Percentiles rank a stretch among this genome's conserved stretches.
Conservation (phyloP, 2,329 filamentous ascomycete genomes). For the Basipetospora chlamydospora region DNA sequence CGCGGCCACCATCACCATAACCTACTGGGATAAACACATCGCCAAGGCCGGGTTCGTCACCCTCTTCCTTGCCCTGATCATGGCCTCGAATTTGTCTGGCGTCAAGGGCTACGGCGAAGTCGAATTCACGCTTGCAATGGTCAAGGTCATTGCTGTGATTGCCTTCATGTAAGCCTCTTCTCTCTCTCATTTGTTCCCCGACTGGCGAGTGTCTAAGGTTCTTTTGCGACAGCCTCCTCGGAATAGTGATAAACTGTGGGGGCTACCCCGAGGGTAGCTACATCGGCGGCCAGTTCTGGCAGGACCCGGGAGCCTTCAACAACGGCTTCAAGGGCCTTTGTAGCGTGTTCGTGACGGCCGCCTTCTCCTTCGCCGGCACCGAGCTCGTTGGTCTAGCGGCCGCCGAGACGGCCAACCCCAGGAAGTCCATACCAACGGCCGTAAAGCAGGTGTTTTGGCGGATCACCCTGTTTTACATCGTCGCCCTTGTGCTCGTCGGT, state of each 20-base stretch:
- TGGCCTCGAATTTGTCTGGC: conserved; percentile 74
- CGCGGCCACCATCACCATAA: conserved; percentile 69
- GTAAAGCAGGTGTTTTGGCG: conserved; percentile 95
- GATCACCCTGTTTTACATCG: conserved; percentile 79
- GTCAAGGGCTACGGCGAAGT: conserved; percentile 82
- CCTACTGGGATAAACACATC: conserved; percentile 57
- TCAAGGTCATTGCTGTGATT: conserved; percentile 77
- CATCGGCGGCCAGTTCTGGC: conserved; percentile 68
- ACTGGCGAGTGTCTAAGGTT: conserved; percentile 7
- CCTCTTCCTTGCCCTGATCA: conserved; percentile 63
- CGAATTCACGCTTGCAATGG: conserved; percentile 72
- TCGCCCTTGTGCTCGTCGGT: conserved; percentile 67
- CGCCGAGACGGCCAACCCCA: conserved; percentile 64
- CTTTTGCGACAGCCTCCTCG: conserved; percentile 48
- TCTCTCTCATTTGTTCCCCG: not conserved
- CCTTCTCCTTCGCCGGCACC: conserved; percentile 63
- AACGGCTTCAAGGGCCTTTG: conserved; percentile 76
- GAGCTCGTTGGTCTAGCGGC: conserved; percentile 65
- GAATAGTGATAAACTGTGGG: conserved; percentile 72
- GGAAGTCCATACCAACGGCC: conserved; percentile 70
- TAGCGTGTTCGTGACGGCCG: conserved; percentile 61
- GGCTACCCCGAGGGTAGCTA: conserved; percentile 61
- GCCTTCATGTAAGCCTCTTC: conserved; percentile 58
- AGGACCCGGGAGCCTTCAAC: conserved; percentile 67
- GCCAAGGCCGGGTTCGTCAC: conserved; percentile 66